Evolutionary conservation across 1,139 yeast genomes (phyloP).

Genomic region (Kodamaea derodonti): DNA sequence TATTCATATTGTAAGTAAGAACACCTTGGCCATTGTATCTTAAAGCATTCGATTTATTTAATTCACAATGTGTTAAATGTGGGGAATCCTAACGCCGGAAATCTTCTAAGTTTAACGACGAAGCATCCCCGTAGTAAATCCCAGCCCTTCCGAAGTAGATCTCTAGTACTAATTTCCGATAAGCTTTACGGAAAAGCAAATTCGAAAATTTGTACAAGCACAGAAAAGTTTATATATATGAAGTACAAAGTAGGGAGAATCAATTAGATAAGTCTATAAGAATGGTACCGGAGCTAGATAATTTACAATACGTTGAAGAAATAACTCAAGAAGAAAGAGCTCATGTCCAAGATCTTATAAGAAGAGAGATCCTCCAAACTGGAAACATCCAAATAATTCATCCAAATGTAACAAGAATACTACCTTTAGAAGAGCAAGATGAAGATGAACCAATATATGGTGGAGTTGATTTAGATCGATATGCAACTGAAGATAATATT

Average conservation of each 20-base stretch:
- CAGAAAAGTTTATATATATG: too few relatives aligned
- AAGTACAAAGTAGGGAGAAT: too few relatives aligned
- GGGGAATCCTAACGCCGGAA: neutral
- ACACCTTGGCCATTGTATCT: too few relatives aligned
- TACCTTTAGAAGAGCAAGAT: conserved; percentile 18
- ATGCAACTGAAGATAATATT: conserved; percentile 18
- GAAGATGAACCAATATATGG: conserved; percentile 5
- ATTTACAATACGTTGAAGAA: conserved; percentile 31
- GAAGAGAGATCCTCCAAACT: conserved; percentile 19
- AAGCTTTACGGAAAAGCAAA: neutral
- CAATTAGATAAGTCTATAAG: too few relatives aligned
- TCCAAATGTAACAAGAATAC: conserved; percentile 26
- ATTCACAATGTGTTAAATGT: too few relatives aligned
- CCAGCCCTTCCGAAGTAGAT: neutral
- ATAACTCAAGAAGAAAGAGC: conserved; percentile 30
- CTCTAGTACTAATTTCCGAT: neutral
- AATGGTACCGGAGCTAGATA: conserved; percentile 21
- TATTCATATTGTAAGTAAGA: too few relatives aligned
- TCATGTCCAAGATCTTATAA: conserved; percentile 32
- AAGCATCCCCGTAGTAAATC: neutral
- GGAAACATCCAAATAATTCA: conserved; percentile 14
- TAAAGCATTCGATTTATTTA: too few relatives aligned
- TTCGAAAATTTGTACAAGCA: too few relatives aligned
- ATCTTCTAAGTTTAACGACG: neutral
- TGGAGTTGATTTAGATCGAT: conserved; percentile 31